A percentile compares a stretch with the other conserved stretches of the same genome.
phyloP scores from a whole-genome alignment of 108 stramenopile species.

The Conticribra weissflogii region DNA sequence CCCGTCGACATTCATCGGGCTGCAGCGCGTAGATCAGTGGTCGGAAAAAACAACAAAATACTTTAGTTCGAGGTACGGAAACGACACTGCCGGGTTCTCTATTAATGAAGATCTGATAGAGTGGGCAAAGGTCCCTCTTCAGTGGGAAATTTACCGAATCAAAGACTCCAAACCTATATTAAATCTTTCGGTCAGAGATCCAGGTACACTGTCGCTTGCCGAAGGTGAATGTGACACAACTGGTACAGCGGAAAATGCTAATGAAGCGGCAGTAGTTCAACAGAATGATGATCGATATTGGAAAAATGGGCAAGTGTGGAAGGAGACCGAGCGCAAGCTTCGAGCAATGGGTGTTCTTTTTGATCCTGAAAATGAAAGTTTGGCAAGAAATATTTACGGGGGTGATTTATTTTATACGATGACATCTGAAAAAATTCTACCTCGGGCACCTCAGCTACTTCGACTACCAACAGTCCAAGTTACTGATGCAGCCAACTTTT shows the following conservation, averaged over 20 bases:
- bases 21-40: too few relatives aligned
- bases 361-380: neutral
- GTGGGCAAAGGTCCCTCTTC: constrained; percentile 27
- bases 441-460: constrained; percentile 30
- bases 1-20: too few relatives aligned
- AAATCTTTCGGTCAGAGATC: constrained; percentile 23
- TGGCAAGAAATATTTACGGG: neutral
- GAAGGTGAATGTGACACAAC: constrained; percentile 12
- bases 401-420: neutral
- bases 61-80: neutral
- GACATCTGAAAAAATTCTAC: constrained; percentile 12
- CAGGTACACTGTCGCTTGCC: constrained; percentile 25
- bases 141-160: constrained; percentile 28
- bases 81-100: constrained; percentile 1
- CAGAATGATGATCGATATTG: neutral
- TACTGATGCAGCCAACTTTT: constrained; percentile 27
- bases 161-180: constrained; percentile 31
- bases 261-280: neutral
- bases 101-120: constrained; percentile 21
- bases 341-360: constrained; percentile 18
- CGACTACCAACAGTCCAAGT: constrained; percentile 33
- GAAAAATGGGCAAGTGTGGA: constrained; percentile 33
- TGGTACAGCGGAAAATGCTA: neutral
- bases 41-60: neutral
- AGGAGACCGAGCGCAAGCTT: constrained; percentile 26